Evolutionary conservation across 2,329 filamentous ascomycete genomes (phyloP).

Genomic region (Aureobasidium sp.): DNA sequence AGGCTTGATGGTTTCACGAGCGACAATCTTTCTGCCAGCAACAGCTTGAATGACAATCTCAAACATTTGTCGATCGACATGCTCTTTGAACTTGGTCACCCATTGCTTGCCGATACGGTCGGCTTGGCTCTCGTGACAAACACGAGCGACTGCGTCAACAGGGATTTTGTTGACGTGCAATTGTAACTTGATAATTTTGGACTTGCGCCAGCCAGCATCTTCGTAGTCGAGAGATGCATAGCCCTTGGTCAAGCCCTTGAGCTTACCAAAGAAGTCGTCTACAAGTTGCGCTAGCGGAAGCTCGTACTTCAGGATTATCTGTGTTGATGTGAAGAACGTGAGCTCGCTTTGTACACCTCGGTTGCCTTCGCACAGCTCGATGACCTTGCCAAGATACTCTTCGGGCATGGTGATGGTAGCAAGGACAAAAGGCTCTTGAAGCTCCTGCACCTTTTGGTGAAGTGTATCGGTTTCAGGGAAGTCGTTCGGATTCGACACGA

Average conservation of each 20-base stretch:
- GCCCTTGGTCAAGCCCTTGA: slow-evolving; percentile 89
- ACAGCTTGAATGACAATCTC: slow-evolving; percentile 93
- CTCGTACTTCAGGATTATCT: slow-evolving; percentile 92
- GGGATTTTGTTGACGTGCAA: slow-evolving; percentile 87
- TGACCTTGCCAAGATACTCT: slow-evolving; percentile 88
- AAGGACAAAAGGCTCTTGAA: slow-evolving; percentile 68
- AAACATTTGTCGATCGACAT: slow-evolving; percentile 95
- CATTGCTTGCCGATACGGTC: slow-evolving; percentile 75
- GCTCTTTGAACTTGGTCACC: slow-evolving; percentile 95
- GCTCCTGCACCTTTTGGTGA: slow-evolving; percentile 50
- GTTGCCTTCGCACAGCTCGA: slow-evolving; percentile 87
- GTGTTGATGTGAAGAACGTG: slow-evolving; percentile 83
- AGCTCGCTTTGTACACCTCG: slow-evolving; percentile 81
- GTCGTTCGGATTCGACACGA: slow-evolving; percentile 78
- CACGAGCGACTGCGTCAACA: slow-evolving; percentile 88
- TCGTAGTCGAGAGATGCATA: slow-evolving; percentile 97
- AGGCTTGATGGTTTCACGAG: slow-evolving; percentile 89
- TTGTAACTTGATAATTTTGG: slow-evolving; percentile 80
- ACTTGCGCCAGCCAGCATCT: slow-evolving; percentile 78
- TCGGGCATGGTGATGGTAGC: slow-evolving; percentile 87
- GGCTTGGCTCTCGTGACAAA: slow-evolving; percentile 76
- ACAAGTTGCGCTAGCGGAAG: slow-evolving; percentile 84
- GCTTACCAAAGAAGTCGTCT: slow-evolving; percentile 93
- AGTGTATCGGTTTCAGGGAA: slow-evolving; percentile 69
- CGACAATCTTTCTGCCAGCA: slow-evolving; percentile 66